Evolutionary conservation across 2,329 filamentous ascomycete genomes (phyloP), one percentile per base, ranked within the genome.

Genomic region (Beauveria scarabaeidicola): DNA sequence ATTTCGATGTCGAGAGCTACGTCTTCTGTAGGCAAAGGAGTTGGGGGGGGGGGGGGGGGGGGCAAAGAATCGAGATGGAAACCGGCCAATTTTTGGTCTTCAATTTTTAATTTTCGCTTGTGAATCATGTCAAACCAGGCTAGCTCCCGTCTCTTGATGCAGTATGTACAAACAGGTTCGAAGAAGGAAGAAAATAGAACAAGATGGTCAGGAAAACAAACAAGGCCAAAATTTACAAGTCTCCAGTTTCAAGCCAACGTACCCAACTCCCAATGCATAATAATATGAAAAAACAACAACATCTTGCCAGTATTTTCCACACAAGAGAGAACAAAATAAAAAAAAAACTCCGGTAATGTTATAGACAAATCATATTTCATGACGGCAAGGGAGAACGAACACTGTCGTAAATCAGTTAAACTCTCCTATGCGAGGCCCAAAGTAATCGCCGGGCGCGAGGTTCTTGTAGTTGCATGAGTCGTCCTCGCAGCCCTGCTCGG

Each of bases 401-500:
- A 41, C 8, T 17, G 32, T 51, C 27, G 32, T 52, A 43, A 62
- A 58, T 69, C 62, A 71, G 58, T 65, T 66, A 59, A 77, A 78
- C 0, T 74, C 66, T 4, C 76, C 76, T 40, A 74, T 59, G 41
- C 73, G 68, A 21, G 74, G 74, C 17, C 74, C 74, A 63, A 76
- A 76, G 47, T 73, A 74, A 57, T 75, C 72, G 17, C 70, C 72
- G 1, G 66, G 62, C 2, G 62, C 65, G 7, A 78, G 65, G 6
- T 64, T 66, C 61, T 72, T 69, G 53, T 74, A 66, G 11, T 69
- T 69, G 61, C 77, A 79, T 3, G 74, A 69, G 17, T 67, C 64
- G 59, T 70, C 73, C 64, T 79, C 77, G 44, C 76, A 77, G 32
- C 77, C 77, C 55, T 71, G 63, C 17, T 71, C 69, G 4, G 73